These are phyloP conservation scores for Collybiopsis luxurians DNA, from an alignment of 768 basidiomycete species.

Conservation along the genomic window DNA sequence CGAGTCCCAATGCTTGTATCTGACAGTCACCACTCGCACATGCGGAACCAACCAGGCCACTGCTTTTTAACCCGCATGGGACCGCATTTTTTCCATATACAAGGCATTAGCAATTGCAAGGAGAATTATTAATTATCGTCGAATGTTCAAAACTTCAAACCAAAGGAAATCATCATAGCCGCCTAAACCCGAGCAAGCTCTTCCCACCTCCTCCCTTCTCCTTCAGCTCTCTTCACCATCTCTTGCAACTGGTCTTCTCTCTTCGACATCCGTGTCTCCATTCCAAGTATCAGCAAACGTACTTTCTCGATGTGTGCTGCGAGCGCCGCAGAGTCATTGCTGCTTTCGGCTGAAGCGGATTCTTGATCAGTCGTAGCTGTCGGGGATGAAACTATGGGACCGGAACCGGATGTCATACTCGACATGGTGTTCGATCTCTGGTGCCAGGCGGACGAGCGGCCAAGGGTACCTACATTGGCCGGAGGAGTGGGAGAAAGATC, in stretches of 20 bases:
- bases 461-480: slow-evolving; percentile 13
- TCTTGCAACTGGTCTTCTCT: slow-evolving; percentile 62
- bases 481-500: slow-evolving; percentile 29
- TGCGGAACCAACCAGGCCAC: no score
- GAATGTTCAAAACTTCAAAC: no score
- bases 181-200: slow-evolving; percentile 18
- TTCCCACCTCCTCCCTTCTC: slow-evolving; percentile 55
- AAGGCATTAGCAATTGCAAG: no score
- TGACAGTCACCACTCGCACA: no score
- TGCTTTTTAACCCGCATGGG: no score
- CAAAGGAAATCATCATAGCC: no score
- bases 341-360: neutral
- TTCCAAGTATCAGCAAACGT: slow-evolving; percentile 65
- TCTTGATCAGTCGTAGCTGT: slow-evolving; percentile 26
- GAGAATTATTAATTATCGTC: no score
- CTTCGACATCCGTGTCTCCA: slow-evolving; percentile 67
- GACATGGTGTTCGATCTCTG: neutral
- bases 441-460: slow-evolving; percentile 21
- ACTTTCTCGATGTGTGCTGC: slow-evolving; percentile 67
- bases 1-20: no score
- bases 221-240: slow-evolving; percentile 58
- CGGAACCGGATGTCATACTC: slow-evolving; percentile 13
- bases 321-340: slow-evolving; percentile 16
- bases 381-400: slow-evolving; percentile 15
- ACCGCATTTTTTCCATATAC: no score